phyloP scores from a whole-genome alignment of 305 asterid genomes.

The Ilex paraguariensis region DNA sequence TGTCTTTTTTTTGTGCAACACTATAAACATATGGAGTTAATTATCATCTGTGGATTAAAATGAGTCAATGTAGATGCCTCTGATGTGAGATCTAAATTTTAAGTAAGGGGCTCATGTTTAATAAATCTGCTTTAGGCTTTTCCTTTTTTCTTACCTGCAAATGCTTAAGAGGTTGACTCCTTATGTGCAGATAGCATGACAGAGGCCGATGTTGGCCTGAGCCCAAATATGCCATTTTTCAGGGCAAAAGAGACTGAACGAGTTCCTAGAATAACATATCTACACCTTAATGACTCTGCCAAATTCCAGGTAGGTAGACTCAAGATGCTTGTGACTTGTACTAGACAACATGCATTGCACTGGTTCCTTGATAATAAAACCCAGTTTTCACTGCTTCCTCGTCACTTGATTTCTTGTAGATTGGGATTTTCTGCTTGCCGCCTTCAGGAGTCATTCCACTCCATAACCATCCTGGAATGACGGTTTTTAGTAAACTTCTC shows the following conservation, averaged over 20 bases:
- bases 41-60: neutral
- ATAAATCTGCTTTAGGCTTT: no score
- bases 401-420: slow-evolving; percentile 28
- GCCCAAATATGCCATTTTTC: slow-evolving; percentile 52
- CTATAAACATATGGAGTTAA: neutral
- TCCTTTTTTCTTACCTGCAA: no score
- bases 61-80: no score
- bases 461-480: slow-evolving; percentile 97
- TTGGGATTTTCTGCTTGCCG: slow-evolving; percentile 91
- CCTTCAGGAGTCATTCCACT: slow-evolving; percentile 77
- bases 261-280: slow-evolving; percentile 53
- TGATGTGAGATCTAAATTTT: no score
- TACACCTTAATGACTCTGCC: slow-evolving; percentile 54
- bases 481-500: slow-evolving; percentile 84
- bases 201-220: slow-evolving; percentile 56
- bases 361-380: neutral
- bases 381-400: no score
- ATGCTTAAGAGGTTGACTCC: no score
- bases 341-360: neutral
- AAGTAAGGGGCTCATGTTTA: no score
- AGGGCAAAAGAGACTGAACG: slow-evolving; percentile 16
- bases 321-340: neutral
- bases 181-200: slow-evolving; percentile 59
- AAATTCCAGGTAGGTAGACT: slow-evolving; percentile 59
- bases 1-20: neutral